Evolutionary conservation across 2,329 filamentous ascomycete genomes (phyloP).

Genomic region (Colletotrichum eremochloae): DNA sequence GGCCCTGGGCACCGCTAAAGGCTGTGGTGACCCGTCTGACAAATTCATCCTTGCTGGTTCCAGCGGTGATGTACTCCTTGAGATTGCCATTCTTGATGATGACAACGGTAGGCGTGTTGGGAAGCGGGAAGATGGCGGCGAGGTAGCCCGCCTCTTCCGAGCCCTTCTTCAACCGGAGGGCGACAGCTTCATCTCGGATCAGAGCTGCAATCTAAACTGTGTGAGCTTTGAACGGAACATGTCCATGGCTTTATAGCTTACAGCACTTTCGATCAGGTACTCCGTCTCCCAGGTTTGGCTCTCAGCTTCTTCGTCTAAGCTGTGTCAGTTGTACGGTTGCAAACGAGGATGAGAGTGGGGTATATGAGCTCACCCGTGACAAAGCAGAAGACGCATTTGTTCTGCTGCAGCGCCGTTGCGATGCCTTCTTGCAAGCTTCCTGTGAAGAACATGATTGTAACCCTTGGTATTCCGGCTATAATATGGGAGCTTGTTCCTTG

Average conservation of each 20-base stretch:
- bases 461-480: neutral
- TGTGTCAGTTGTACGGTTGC: neutral
- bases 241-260: constrained; percentile 51
- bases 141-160: constrained; percentile 87
- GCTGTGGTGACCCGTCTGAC: constrained; percentile 65
- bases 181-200: constrained; percentile 66
- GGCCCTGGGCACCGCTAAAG: constrained; percentile 25
- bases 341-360: constrained; percentile 7
- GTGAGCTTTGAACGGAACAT: neutral
- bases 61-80: constrained; percentile 80
- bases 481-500: neutral
- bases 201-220: constrained; percentile 15
- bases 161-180: constrained; percentile 77
- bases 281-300: constrained; percentile 81
- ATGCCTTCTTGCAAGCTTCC: constrained; percentile 88
- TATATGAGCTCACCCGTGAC: constrained; percentile 72
- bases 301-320: constrained; percentile 75
- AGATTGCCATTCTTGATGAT: constrained; percentile 84
- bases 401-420: constrained; percentile 77
- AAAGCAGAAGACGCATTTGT: constrained; percentile 87
- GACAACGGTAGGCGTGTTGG: constrained; percentile 81
- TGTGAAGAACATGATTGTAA: constrained; percentile 78
- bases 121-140: constrained; percentile 85
- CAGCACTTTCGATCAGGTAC: constrained; percentile 70
- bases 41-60: constrained; percentile 76